These are phyloP conservation scores for Erythrobasidium hasegawianum DNA, from an alignment of 1,284 basidiomycete species.

Conservation along the genomic window DNA sequence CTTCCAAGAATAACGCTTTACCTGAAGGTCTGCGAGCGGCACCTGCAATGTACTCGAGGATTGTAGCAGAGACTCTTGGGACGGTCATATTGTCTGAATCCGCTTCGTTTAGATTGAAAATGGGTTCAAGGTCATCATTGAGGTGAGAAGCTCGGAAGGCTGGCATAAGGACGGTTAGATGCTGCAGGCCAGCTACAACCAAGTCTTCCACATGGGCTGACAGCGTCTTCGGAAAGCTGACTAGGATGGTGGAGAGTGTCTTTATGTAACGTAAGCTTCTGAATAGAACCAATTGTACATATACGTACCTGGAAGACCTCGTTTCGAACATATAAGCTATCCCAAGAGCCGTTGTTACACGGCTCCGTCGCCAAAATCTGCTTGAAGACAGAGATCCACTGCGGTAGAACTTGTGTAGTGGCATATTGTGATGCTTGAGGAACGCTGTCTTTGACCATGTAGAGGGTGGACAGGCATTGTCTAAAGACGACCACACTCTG, in stretches of 20 bases:
- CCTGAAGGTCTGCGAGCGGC: conserved; percentile 63
- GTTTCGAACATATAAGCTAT: conserved; percentile 52
- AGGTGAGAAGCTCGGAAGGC: conserved; percentile 26
- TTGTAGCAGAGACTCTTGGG: conserved; percentile 50
- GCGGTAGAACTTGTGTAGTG: conserved; percentile 70
- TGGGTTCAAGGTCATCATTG: conserved; percentile 20
- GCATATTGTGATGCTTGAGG: conserved; percentile 81
- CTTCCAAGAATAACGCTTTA: conserved; percentile 59
- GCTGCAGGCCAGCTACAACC: conserved; percentile 9
- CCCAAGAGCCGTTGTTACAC: background rate
- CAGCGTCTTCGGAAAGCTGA: conserved; percentile 58
- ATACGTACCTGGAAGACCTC: conserved; percentile 69
- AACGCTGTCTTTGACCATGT: conserved; percentile 90
- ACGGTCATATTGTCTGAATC: conserved; percentile 21
- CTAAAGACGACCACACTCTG: conserved; percentile 82
- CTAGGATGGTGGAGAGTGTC: conserved; percentile 67
- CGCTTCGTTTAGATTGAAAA: conserved; percentile 14
- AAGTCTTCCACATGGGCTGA: background rate
- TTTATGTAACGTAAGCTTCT: conserved; percentile 10
- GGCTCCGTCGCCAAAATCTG: conserved; percentile 58
- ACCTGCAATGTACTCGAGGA: conserved; percentile 61
- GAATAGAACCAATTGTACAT: background rate
- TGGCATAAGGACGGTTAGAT: conserved; percentile 20
- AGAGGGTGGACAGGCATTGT: conserved; percentile 81
- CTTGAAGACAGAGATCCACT: conserved; percentile 83